Evolutionary conservation across 768 basidiomycete genomes (phyloP), one percentile per base, ranked within the genome.

Genomic region (Amanita pseudoporphyria): DNA sequence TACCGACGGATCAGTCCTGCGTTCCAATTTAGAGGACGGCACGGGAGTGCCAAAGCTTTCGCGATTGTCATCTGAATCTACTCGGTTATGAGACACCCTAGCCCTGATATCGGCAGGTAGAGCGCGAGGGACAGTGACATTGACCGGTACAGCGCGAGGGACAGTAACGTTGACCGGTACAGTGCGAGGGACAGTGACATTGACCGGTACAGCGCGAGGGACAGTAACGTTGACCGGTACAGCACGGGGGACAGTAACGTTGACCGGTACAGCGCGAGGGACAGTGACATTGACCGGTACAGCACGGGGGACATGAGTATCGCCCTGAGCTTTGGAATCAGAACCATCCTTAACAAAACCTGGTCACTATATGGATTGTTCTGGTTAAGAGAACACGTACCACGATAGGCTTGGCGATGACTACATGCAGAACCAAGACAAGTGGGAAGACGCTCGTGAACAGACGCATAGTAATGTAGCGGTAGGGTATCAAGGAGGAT

Each of bases 351-450:
- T 32, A 9, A 14, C 22, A 33, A 47, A 6, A 22, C n/a, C n/a
- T 9, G 19, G 22, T 38, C 16, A 47, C 3, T 24, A 26, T 13
- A 47, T 26, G 24, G 14, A 12, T 28, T n/a, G 36, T 1, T 18
- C 22, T 16, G 3, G n/a, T 13, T 6, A 3, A 6, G 9, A 19
- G 26, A 38, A 30, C 24, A 26, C 47, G 31, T 48, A 48, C 47
- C 18, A 16, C 19, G 45, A 60, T 39, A 18, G 64, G 62, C 6
- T 59, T 54, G 12, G 60, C 62, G 31, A 52, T 52, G 16, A 55
- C 53, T 24, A 51, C 43, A n/a, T 30, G 52, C 13, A 59, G 31
- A 38, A 61, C 47, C 28, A 60, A 43, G 37, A 58, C 48, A 31
- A 56, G 28, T 3, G 53, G 41, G 31, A 59, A 41, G 48, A 54